phyloP scores from a whole-genome alignment of 345 rosid genomes.

The Eucalyptus erythrocorys region DNA sequence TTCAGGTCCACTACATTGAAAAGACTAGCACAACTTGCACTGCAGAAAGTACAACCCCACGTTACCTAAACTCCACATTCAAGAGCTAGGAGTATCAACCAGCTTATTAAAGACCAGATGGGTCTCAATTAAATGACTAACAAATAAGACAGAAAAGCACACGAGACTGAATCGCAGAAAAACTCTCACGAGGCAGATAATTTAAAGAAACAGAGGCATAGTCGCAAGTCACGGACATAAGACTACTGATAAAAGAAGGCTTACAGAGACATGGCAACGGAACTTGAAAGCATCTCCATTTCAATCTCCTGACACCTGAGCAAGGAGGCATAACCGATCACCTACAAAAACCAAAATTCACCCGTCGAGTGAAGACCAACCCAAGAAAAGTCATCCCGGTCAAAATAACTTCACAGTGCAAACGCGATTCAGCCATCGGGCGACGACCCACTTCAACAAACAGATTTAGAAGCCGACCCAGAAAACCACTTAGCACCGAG shows the following conservation, averaged over 20 bases:
- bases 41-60: background rate
- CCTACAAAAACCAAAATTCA: slow-evolving; percentile 15
- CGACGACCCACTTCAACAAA: background rate
- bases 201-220: background rate
- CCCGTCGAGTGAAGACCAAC: background rate
- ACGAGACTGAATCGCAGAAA: background rate
- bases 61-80: background rate
- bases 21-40: background rate
- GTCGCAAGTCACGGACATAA: background rate
- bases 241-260: background rate
- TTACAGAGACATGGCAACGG: slow-evolving; percentile 18
- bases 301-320: slow-evolving; percentile 9
- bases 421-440: background rate
- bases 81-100: background rate
- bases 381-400: background rate
- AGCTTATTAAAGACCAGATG: background rate
- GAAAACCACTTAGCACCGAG: background rate
- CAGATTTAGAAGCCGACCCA: background rate
- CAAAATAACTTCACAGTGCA: background rate
- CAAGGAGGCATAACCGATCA: slow-evolving; percentile 9
- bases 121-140: background rate
- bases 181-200: background rate
- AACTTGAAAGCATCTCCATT: background rate
- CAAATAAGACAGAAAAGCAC: background rate
- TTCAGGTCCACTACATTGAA: background rate